Percentiles rank a stretch among this genome's conserved stretches.
phyloP scores from a whole-genome alignment of 352 stramenopile species.

The Globisporangium radiosum region DNA sequence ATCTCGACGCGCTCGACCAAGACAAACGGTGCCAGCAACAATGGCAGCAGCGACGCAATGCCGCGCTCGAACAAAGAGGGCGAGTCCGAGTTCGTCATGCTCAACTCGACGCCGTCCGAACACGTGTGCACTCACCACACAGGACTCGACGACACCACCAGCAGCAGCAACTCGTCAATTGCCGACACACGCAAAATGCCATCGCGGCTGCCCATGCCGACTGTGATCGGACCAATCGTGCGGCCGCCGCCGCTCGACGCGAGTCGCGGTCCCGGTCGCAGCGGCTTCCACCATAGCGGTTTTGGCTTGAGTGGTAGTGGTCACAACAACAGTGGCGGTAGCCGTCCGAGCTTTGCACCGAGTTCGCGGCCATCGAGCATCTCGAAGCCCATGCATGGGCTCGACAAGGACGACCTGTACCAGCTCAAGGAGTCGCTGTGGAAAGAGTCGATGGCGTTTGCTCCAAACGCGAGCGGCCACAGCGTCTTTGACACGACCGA shows the following conservation, averaged over 20 bases:
- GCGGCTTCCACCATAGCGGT: conserved; percentile 9
- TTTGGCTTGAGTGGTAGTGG: not conserved
- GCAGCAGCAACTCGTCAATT: not conserved
- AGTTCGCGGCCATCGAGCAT: conserved; percentile 13
- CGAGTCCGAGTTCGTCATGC: conserved; percentile 13
- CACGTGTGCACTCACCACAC: conserved; percentile 13
- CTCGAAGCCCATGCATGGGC: conserved; percentile 15
- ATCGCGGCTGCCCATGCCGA: conserved; percentile 15
- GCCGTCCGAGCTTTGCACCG: conserved; percentile 23
- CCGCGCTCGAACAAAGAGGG: conserved; percentile 13
- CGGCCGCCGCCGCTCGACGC: conserved; percentile 4
- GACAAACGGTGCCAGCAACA: not conserved
- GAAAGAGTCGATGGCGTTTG: conserved; percentile 21
- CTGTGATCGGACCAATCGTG: conserved; percentile 14
- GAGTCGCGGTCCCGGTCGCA: conserved; percentile 13
- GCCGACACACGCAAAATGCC: not conserved
- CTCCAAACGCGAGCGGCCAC: conserved; percentile 1
- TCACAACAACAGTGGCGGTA: not conserved
- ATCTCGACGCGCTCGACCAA: not conserved
- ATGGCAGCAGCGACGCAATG: conserved; percentile 6
- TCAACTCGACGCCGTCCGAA: conserved; percentile 21
- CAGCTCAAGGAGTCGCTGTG: conserved; percentile 34
- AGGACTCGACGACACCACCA: conserved; percentile 2
- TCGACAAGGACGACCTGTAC: conserved; percentile 29
- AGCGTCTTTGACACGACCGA: conserved; percentile 5